phyloP scores from a whole-genome alignment of 164 flowering plant genomes.

The Annona squamosa region DNA sequence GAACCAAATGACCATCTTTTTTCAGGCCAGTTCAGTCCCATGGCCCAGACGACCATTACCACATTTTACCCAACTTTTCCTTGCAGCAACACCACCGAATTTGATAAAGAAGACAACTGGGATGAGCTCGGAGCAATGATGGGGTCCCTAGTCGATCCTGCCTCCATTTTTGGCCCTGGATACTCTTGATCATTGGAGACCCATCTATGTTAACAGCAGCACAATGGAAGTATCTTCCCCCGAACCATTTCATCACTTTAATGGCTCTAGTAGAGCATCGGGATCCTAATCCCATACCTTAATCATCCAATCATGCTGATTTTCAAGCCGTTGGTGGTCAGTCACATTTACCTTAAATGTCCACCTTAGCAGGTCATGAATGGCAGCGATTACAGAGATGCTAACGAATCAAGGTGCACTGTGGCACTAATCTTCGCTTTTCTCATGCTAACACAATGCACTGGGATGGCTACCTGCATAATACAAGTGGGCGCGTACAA shows the following conservation, averaged over 20 bases:
- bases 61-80: conserved; percentile 14
- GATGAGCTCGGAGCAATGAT: conserved; percentile 48
- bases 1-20: conserved; percentile 13
- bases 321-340: neutral
- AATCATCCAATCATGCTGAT: neutral
- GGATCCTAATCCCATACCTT: too few relatives aligned
- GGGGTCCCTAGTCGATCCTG: conserved; percentile 14
- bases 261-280: too few relatives aligned
- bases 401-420: too few relatives aligned
- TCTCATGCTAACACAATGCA: too few relatives aligned
- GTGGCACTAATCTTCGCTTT: too few relatives aligned
- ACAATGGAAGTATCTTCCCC: too few relatives aligned
- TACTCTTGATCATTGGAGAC: neutral
- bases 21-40: conserved; percentile 2
- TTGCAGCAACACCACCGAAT: conserved; percentile 4
- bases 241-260: too few relatives aligned
- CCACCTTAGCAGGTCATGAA: too few relatives aligned
- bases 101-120: conserved; percentile 28
- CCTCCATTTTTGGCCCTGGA: neutral
- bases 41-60: conserved; percentile 14
- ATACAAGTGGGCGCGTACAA: too few relatives aligned
- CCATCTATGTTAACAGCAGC: neutral
- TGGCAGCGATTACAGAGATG: too few relatives aligned
- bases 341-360: too few relatives aligned
- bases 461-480: too few relatives aligned